Conservation (phyloP, 768 basidiomycete species). For the Lentinus tigrinus region DNA sequence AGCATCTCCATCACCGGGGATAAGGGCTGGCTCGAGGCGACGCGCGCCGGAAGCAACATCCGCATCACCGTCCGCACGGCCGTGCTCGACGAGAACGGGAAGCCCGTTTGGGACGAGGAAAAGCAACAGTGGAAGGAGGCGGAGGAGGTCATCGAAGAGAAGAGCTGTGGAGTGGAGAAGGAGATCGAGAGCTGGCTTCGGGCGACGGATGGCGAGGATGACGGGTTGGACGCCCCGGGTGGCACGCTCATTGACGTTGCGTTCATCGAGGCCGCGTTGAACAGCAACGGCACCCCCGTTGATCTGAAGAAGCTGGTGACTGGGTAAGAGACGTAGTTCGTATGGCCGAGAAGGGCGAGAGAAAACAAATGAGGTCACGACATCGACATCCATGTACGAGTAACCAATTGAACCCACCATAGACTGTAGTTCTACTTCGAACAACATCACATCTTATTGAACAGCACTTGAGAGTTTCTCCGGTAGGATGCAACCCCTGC, state of each 20-base stretch:
- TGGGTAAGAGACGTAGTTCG: not conserved
- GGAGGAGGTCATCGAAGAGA: constrained; percentile 48
- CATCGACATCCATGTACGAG: not conserved
- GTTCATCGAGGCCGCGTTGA: constrained; percentile 75
- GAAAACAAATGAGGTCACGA: not conserved
- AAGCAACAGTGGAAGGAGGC: constrained; percentile 31
- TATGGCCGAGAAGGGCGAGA: not conserved
- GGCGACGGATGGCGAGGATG: constrained; percentile 47
- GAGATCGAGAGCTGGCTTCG: constrained; percentile 62
- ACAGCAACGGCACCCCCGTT: constrained; percentile 58
- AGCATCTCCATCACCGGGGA: constrained; percentile 58
- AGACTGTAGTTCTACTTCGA: not conserved
- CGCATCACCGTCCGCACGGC: constrained; percentile 37
- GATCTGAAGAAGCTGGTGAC: constrained; percentile 45
- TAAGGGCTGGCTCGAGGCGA: constrained; percentile 57
- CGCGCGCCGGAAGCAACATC: constrained; percentile 27
- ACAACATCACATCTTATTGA: not conserved
- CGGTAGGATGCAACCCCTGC: too few relatives aligned
- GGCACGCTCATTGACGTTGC: constrained; percentile 74
- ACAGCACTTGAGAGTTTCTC: too few relatives aligned
- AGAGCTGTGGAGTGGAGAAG: constrained; percentile 49
- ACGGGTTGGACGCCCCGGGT: constrained; percentile 49
- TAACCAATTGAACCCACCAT: not conserved
- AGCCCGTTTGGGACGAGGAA: constrained; percentile 36
- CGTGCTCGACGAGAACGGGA: constrained; percentile 37